A percentile compares a stretch with the other conserved stretches of the same genome.
phyloP scores from a whole-genome alignment of 1,284 basidiomycete genomes.

The Porodaedalea pini region DNA sequence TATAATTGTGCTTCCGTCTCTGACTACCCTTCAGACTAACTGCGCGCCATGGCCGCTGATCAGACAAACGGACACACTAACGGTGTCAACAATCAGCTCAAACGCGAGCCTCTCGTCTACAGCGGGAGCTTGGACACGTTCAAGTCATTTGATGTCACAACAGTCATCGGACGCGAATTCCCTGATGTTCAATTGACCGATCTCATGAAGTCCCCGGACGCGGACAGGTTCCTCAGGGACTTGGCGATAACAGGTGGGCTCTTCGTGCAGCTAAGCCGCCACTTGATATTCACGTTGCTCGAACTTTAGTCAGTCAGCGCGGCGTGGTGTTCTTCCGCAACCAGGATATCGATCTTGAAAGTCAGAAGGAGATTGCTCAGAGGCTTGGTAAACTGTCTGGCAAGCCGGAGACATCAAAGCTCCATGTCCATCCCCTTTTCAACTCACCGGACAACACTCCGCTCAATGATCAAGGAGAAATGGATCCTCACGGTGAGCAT shows the following conservation, averaged over 20 bases:
- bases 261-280: neutral
- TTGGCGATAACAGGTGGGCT: constrained; percentile 15
- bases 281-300: neutral
- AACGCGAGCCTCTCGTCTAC: constrained; percentile 14
- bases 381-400: constrained; percentile 38
- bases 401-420: constrained; percentile 34
- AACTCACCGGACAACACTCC: constrained; percentile 28
- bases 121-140: constrained; percentile 19
- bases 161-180: constrained; percentile 21
- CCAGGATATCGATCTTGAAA: constrained; percentile 33
- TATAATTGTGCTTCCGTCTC: neutral
- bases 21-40: neutral
- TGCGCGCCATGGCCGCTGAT: neutral
- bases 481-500: constrained; percentile 24
- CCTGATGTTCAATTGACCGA: constrained; percentile 18
- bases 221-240: constrained; percentile 17
- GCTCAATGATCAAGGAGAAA: constrained; percentile 25
- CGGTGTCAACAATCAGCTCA: neutral
- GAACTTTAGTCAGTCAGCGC: constrained; percentile 36
- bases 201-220: constrained; percentile 12
- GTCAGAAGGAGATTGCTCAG: constrained; percentile 37
- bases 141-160: constrained; percentile 18
- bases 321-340: constrained; percentile 49
- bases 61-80: constrained; percentile 7
- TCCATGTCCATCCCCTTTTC: constrained; percentile 46